phyloP scores from a whole-genome alignment of 768 basidiomycete genomes.

The Auriscalpium orientale region DNA sequence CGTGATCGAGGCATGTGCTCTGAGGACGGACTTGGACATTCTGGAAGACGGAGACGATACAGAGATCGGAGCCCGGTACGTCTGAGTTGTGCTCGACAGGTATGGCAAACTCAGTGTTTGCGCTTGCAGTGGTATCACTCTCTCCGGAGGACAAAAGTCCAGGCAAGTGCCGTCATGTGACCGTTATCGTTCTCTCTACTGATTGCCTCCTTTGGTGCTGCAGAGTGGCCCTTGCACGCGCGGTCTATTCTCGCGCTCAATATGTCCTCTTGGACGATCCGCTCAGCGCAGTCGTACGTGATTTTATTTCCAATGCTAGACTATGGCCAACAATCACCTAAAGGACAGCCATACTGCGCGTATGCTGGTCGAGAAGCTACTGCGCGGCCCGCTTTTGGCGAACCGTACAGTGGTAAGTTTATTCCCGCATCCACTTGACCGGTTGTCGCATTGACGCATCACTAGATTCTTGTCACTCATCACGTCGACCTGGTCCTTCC shows the following conservation, averaged over 20 bases:
- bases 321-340: not conserved
- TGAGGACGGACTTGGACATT: constrained; percentile 72
- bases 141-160: constrained; percentile 81
- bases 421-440: not conserved
- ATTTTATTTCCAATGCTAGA: constrained; percentile 2
- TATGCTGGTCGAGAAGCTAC: constrained; percentile 52
- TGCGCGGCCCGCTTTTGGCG: constrained; percentile 57
- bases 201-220: not conserved
- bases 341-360: constrained; percentile 66
- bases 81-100: not conserved
- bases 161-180: constrained; percentile 27
- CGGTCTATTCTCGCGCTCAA: constrained; percentile 54
- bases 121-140: constrained; percentile 50
- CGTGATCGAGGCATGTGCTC: constrained; percentile 77
- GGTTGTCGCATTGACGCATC: not conserved
- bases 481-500: constrained; percentile 80
- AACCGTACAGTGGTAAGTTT: constrained; percentile 57
- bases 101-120: not conserved
- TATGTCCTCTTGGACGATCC: constrained; percentile 74
- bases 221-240: constrained; percentile 79
- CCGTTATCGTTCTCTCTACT: too few species aligned
- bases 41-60: constrained; percentile 83
- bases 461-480: constrained; percentile 66
- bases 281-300: constrained; percentile 69
- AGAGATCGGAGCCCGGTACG: constrained; percentile 68